Evolutionary conservation across 148 eudicot species (phyloP), one percentile per base, ranked within the genome.

Genomic region (Camellia granthamiana): DNA sequence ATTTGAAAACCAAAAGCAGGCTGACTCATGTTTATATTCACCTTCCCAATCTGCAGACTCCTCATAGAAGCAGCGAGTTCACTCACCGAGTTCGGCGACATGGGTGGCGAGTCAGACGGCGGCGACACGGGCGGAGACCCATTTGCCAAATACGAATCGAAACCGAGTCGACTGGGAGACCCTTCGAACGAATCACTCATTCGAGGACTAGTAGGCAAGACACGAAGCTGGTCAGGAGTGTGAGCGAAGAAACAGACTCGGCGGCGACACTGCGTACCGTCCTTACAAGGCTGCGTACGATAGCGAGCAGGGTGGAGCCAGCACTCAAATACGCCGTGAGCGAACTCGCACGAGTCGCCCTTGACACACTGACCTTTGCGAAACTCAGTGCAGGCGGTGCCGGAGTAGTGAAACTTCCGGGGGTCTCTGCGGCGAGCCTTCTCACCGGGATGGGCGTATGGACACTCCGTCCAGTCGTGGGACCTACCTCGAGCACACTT

Each of bases 271-370:
- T 76, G 83, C 15, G 81, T 74, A 14, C 95, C 97, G 41, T 93
- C 95, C 73, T 91, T 93, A 64, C 95, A 93, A 0, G 91, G 91
- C 90, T 88, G 97, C 43, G 97, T 93, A 0, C 97, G 85, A 75
- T 93, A 93, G 7, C 93, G 84, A 0, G 93, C 87, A 15, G 97
- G 97, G 77, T 93, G 97, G 0, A 93, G 90, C 95, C 97, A 93
- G 56, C 90, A 90, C 94, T 93, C 97, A 41, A 93, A 93, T 0
- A 93, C 97, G 65, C 97, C 97, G 69, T 93, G 97, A 0, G 97
- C 89, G 83, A 63, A 87, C 88, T 93, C 97, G 54, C 97, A 93
- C 2, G 87, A 61, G 81, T 93, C 97, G 5, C 97, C 97, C 16
- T 81, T 88, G 13, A 67, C 69, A 75, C 97, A 93, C 61, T 76